Conservation (phyloP, 179 eudicot species). For the Beta lomatogona region DNA sequence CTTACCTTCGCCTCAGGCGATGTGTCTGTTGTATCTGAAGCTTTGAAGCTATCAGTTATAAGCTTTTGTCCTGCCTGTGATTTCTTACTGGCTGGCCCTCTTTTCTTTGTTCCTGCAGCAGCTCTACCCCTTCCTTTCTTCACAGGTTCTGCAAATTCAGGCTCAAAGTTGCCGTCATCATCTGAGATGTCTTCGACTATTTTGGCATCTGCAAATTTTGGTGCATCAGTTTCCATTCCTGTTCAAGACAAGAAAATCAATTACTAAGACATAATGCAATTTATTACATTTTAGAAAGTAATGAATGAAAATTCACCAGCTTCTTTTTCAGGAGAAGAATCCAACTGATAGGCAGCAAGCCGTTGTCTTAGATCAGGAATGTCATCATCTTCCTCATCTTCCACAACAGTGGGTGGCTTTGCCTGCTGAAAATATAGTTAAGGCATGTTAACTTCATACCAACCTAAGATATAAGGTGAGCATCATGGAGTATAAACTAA, state of each 20-base stretch:
- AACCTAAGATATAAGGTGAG: not conserved
- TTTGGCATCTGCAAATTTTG: constrained; percentile 45
- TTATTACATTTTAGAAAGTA: not conserved
- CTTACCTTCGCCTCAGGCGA: constrained; percentile 93
- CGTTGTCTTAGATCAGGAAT: constrained; percentile 55
- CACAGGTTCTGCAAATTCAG: constrained; percentile 32
- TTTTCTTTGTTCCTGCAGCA: constrained; percentile 56
- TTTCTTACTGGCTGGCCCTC: constrained; percentile 56
- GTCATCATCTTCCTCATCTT: constrained; percentile 52
- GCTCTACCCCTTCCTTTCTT: constrained; percentile 54
- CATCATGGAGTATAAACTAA: not conserved
- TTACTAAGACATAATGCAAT: no score
- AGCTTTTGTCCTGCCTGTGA: constrained; percentile 47
- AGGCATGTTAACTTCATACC: not conserved
- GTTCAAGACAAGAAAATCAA: constrained; percentile 14
- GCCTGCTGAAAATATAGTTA: constrained; percentile 29
- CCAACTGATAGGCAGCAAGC: constrained; percentile 70
- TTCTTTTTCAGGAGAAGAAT: constrained; percentile 71
- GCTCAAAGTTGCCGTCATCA: constrained; percentile 41
- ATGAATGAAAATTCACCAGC: constrained; percentile 47
- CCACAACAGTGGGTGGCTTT: constrained; percentile 37
- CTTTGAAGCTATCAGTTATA: constrained; percentile 61
- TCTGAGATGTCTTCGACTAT: constrained; percentile 50
- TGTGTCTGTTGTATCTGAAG: constrained; percentile 41
- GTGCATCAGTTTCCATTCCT: constrained; percentile 57